Percentiles rank a stretch among this genome's conserved stretches.
Conservation (phyloP, 1,284 basidiomycete genomes). For the Phylloboletellus chloephorus region DNA sequence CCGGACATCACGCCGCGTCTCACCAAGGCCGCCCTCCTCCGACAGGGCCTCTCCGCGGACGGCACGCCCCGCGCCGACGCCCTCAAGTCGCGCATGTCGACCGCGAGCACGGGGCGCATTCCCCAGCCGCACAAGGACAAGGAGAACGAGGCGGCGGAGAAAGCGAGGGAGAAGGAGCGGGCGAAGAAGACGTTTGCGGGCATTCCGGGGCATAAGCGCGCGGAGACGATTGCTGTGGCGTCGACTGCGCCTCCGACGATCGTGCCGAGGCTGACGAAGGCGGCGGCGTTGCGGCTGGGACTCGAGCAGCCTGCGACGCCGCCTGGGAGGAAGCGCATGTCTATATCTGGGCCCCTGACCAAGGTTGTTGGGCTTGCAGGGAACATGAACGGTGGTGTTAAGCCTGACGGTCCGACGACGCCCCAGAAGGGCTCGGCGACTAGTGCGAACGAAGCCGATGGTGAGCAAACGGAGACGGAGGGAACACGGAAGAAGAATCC, state of each 20-base stretch:
- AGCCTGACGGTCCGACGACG: background rate
- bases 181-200: constrained; percentile 61
- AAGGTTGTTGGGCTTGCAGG: constrained; percentile 6
- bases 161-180: constrained; percentile 52
- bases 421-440: constrained; percentile 13
- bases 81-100: constrained; percentile 30
- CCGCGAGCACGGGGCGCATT: constrained; percentile 31
- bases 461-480: constrained; percentile 33
- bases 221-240: constrained; percentile 60
- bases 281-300: constrained; percentile 63
- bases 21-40: constrained; percentile 71
- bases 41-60: constrained; percentile 47
- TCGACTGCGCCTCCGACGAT: constrained; percentile 69
- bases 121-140: constrained; percentile 26
- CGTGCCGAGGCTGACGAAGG: constrained; percentile 68
- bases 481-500: constrained; percentile 31
- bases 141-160: constrained; percentile 29
- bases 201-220: constrained; percentile 73
- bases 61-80: constrained; percentile 23
- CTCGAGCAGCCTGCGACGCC: constrained; percentile 35
- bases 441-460: constrained; percentile 28
- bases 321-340: constrained; percentile 29
- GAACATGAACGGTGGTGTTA: constrained; percentile 7
- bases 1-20: constrained; percentile 75
- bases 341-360: constrained; percentile 14